These are phyloP conservation scores for Colletotrichum horii DNA, from an alignment of 2,329 filamentous ascomycete genomes.

Conservation along the genomic window DNA sequence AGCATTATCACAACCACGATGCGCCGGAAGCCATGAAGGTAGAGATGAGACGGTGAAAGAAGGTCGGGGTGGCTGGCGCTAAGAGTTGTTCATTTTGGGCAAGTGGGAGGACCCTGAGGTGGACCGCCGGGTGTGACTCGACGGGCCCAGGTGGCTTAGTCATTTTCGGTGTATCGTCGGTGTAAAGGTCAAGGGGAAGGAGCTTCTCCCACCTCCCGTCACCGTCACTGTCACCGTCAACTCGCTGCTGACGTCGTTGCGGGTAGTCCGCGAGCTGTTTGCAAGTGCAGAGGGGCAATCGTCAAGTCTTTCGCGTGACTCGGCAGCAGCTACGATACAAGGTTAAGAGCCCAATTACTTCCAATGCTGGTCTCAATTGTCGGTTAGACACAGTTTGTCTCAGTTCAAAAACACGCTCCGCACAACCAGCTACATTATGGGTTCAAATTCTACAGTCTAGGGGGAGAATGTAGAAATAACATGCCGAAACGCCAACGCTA, in stretches of 20 bases:
- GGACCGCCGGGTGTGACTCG: slow-evolving; percentile 11
- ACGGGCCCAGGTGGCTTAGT: neutral
- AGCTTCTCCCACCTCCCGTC: neutral
- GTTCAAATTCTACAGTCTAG: neutral
- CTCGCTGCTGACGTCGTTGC: neutral
- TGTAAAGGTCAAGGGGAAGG: neutral
- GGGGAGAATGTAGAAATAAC: neutral
- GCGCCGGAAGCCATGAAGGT: neutral
- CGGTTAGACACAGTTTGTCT: neutral
- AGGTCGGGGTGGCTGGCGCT: neutral
- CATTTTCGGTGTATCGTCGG: slow-evolving; percentile 14
- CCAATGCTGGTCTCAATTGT: neutral
- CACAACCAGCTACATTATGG: neutral
- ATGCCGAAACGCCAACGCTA: slow-evolving; percentile 22
- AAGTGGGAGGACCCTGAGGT: neutral
- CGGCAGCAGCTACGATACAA: neutral
- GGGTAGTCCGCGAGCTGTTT: neutral
- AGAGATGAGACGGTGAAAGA: slow-evolving; percentile 2
- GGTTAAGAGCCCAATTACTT: neutral
- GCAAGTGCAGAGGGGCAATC: neutral
- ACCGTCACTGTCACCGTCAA: neutral
- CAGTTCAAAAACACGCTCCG: neutral
- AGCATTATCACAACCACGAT: slow-evolving; percentile 9
- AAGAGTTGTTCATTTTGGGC: neutral
- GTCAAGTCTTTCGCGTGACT: neutral